These are phyloP conservation scores for Fagus crenata DNA, from an alignment of 306 rosid genomes.

Conservation along the genomic window DNA sequence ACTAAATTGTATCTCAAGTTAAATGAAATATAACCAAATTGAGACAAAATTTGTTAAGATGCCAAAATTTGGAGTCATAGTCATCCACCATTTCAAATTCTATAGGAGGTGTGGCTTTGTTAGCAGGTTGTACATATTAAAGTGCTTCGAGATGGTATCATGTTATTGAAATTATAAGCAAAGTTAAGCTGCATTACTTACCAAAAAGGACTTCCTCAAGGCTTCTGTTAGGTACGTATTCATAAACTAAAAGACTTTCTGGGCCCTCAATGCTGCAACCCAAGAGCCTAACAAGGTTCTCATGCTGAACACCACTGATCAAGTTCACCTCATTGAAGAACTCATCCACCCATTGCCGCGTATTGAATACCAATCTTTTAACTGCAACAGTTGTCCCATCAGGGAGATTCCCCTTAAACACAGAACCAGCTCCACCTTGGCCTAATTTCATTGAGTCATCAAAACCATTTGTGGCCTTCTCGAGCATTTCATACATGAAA, in stretches of 20 bases:
- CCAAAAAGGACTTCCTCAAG: slow-evolving; percentile 58
- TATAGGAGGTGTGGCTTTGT: not conserved
- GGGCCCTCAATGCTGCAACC: slow-evolving; percentile 81
- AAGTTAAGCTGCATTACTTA: slow-evolving; percentile 11
- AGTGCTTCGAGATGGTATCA: not conserved
- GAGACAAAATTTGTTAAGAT: too few species aligned
- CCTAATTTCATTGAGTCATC: slow-evolving; percentile 46
- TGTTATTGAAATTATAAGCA: not conserved
- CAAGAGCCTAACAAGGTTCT: slow-evolving; percentile 59
- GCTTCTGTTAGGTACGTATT: slow-evolving; percentile 55
- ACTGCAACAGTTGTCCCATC: slow-evolving; percentile 56
- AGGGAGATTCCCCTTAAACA: slow-evolving; percentile 55
- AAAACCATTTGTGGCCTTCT: slow-evolving; percentile 44
- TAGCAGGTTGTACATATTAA: not conserved
- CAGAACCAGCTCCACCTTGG: slow-evolving; percentile 53
- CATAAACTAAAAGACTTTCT: slow-evolving; percentile 68
- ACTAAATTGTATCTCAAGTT: too few species aligned
- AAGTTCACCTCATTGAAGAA: slow-evolving; percentile 63
- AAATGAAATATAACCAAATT: too few species aligned
- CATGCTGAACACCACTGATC: slow-evolving; percentile 50
- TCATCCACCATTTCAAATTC: not conserved
- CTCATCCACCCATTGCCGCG: slow-evolving; percentile 58
- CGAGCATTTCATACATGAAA: slow-evolving; percentile 56
- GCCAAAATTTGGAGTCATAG: too few species aligned
- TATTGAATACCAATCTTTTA: slow-evolving; percentile 53